These are phyloP conservation scores for Pseudonitzschia multistriata DNA, from an alignment of 108 stramenopile genomes.

Conservation along the genomic window DNA sequence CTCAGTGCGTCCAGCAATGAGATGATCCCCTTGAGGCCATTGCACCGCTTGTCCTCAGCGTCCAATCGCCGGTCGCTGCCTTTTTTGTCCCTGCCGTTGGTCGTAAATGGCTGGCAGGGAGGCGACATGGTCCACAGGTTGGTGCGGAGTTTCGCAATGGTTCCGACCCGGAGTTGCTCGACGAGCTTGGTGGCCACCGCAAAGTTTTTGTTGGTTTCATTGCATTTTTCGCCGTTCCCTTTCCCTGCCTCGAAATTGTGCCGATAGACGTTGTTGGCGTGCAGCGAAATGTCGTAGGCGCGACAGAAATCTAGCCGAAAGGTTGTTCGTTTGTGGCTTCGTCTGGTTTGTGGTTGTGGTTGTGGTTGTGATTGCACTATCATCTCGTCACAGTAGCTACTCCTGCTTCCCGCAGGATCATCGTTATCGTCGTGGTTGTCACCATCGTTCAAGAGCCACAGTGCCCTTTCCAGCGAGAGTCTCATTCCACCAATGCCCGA, in stretches of 20 bases:
- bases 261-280: constrained; percentile 42
- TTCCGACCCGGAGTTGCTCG: constrained; percentile 40
- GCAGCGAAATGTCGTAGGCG: constrained; percentile 50
- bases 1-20: constrained; percentile 10
- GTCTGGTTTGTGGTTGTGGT: not conserved
- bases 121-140: constrained; percentile 54
- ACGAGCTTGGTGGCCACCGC: constrained; percentile 44
- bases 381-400: no score
- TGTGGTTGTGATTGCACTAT: not conserved
- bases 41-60: constrained; percentile 40
- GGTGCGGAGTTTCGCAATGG: constrained; percentile 15
- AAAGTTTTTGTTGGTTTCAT: not conserved
- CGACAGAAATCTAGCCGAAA: constrained; percentile 18
- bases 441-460: not conserved
- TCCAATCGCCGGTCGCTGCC: constrained; percentile 19
- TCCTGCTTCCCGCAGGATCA: no score
- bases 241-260: constrained; percentile 38
- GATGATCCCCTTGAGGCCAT: constrained; percentile 35
- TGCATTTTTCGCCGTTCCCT: not conserved
- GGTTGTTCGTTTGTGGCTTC: not conserved
- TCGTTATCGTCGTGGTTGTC: no score
- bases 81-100: constrained; percentile 29
- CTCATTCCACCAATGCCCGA: constrained; percentile 55
- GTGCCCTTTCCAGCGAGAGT: constrained; percentile 34
- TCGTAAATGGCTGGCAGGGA: constrained; percentile 59